Base-by-base conservation (phyloP, 202 grass and related monocot species). In the Saccharum hybrid region DNA sequence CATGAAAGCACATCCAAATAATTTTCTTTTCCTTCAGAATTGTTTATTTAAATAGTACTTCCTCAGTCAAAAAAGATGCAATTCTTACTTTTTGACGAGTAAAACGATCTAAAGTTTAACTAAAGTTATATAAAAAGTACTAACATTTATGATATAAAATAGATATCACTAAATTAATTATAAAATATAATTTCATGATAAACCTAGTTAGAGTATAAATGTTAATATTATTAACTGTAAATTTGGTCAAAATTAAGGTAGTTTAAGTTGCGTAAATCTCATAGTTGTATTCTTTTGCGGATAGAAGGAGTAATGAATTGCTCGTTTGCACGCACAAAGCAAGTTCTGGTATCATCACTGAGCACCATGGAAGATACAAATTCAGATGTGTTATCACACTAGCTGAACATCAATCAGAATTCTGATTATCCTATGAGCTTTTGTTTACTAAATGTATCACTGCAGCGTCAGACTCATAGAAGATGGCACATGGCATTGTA, bases 361-460 rank as follows among this genome's bases (percentile, higher is more conserved):
- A 52, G 77, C 63, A 79, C 43, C 14, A 19, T 67, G 28, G 40
- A 79, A 67, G 10, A 51, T 41, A 51, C 28, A 15, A 66, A 19
- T 49, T 26, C 11, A 48, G 63, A 31, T 39, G 16, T 13, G 41
- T 52, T 34, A 2, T 22, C 28, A 9, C 48, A 16, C 10, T 16
- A 14, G 10, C 23, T 28, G 28, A 28, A 65, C 31, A 48, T 64
- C 42, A 49, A 66, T 48, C 62, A 36, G 28, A 6, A 52, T 67
- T 19, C 76, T 51, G 26, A 49, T 21, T 63, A 49, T 48, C 22
- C 76, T 37, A 31, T 3, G 22, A 2, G 4, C 18, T 2, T 48
- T 79, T 79, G 1, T 19, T 15, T 51, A 19, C 5, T 2, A 54
- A 52, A 54, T 80, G 11, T 14, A 38, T 52, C 18, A 26, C 31